Percentiles rank a stretch among this genome's conserved stretches.
These are phyloP conservation scores for Chrysosphaeria jannelii DNA, from an alignment of 2,329 filamentous ascomycete species.

Conservation along the genomic window DNA sequence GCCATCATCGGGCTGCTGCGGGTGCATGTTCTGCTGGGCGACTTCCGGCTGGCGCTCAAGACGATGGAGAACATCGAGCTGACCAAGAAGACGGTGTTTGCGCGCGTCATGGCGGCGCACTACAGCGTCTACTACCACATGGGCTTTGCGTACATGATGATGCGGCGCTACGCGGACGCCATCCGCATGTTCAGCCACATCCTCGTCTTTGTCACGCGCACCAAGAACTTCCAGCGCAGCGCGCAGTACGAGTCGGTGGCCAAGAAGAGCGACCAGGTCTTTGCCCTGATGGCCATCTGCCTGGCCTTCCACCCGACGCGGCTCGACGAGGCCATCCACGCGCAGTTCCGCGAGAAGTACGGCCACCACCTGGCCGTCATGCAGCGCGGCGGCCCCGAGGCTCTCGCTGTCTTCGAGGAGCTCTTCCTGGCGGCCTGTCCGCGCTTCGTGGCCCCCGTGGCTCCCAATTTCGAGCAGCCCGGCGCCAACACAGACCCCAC, in stretches of 20 bases:
- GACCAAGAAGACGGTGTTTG: conserved; percentile 98
- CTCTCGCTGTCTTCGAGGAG: conserved; percentile 90
- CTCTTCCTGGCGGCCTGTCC: conserved; percentile 94
- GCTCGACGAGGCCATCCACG: conserved; percentile 97
- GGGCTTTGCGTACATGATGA: conserved; percentile 99
- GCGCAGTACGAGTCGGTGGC: conserved; percentile 93
- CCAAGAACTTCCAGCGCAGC: conserved; percentile 99
- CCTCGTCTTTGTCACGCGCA: conserved; percentile 89
- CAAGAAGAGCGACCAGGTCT: conserved; percentile 99
- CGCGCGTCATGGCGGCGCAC: conserved; percentile 95
- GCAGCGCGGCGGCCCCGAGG: conserved; percentile 84
- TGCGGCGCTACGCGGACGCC: conserved; percentile 95
- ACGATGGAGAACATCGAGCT: conserved; percentile 98
- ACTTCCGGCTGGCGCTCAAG: conserved; percentile 95
- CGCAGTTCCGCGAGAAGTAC: conserved; percentile 92
- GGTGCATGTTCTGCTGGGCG: conserved; percentile 84
- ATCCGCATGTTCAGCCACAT: conserved; percentile 99
- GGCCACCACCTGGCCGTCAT: conserved; percentile 92
- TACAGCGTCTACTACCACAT: conserved; percentile 99
- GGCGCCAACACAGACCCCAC: conserved; percentile 87
- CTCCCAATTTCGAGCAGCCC: conserved; percentile 92
- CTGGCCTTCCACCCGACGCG: conserved; percentile 92
- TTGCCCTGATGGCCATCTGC: conserved; percentile 93
- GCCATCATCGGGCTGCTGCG: conserved; percentile 92
- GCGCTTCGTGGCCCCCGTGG: conserved; percentile 95